Evolutionary conservation across 2,329 filamentous ascomycete genomes (phyloP).

Genomic region (Helicocarpus griseus): DNA sequence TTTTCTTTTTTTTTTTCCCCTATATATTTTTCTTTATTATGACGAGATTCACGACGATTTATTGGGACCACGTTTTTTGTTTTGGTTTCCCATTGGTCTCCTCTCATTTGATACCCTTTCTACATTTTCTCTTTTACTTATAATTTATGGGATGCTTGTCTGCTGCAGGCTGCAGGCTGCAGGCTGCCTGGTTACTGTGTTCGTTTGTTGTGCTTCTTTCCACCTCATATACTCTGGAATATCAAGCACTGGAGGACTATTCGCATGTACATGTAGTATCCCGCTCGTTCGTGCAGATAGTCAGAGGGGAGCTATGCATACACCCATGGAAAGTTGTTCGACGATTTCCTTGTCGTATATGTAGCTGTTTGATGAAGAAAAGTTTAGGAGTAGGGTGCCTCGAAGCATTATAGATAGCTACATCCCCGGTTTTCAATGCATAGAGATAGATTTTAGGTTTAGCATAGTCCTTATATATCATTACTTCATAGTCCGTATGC

Average conservation of each 20-base stretch:
- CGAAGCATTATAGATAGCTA: too few relatives aligned
- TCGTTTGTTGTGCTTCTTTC: not conserved
- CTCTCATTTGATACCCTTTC: constrained; percentile 14
- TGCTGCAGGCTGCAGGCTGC: constrained; percentile 10
- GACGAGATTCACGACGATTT: constrained; percentile 7
- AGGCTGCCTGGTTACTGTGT: not conserved
- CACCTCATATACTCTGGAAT: not conserved
- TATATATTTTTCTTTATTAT: not conserved
- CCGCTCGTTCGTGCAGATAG: not conserved
- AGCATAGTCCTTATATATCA: too few relatives aligned
- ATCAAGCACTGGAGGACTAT: too few relatives aligned
- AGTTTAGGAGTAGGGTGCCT: too few relatives aligned
- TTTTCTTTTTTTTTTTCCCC: not conserved
- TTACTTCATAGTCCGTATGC: too few relatives aligned
- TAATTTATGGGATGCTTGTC: not conserved
- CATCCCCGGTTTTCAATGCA: too few relatives aligned
- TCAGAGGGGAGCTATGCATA: not conserved
- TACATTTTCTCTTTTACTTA: constrained; percentile 2
- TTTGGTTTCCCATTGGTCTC: not conserved
- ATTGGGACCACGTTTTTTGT: constrained; percentile 11
- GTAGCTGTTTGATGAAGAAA: too few relatives aligned
- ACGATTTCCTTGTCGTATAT: not conserved
- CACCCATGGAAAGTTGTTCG: not conserved
- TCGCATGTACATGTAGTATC: too few relatives aligned
- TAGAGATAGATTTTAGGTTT: too few relatives aligned